Percentiles rank a stretch among this genome's conserved stretches.
Conservation (phyloP, 202 grass and related monocot genomes). For the Setaria italica region DNA sequence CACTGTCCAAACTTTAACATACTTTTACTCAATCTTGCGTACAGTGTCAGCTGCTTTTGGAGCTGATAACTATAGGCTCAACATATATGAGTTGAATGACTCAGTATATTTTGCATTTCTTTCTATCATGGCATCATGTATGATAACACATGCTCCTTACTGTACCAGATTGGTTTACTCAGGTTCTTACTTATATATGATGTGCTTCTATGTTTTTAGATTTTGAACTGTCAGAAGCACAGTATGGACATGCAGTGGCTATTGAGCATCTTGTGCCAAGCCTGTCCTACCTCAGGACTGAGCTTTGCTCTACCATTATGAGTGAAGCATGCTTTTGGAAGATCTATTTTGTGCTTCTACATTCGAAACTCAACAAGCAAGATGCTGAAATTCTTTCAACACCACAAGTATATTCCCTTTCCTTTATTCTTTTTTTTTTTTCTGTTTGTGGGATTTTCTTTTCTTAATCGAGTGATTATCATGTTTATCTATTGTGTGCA, state of each 20-base stretch:
- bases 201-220: constrained; percentile 55
- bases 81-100: constrained; percentile 13
- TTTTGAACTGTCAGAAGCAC: constrained; percentile 93
- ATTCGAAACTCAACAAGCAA: constrained; percentile 74
- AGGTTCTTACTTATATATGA: constrained; percentile 35
- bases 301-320: constrained; percentile 88
- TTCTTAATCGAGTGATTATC: constrained; percentile 18
- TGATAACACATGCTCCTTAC: not conserved
- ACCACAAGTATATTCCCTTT: constrained; percentile 58
- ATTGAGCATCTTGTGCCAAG: constrained; percentile 78
- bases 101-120: not conserved
- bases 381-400: constrained; percentile 82
- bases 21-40: constrained; percentile 5
- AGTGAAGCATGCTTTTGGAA: constrained; percentile 99
- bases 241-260: constrained; percentile 88
- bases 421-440: constrained; percentile 18
- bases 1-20: not conserved
- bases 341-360: constrained; percentile 97
- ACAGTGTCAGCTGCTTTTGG: constrained; percentile 23
- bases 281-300: constrained; percentile 84
- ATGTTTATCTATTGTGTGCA: constrained; percentile 12
- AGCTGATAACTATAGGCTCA: constrained; percentile 22
- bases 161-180: not conserved
- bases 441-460: not conserved
- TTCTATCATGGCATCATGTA: constrained; percentile 35